A percentile compares a stretch with the other conserved stretches of the same genome.
These are phyloP conservation scores for Epicoccum nigrum DNA, from an alignment of 2,329 filamentous ascomycete genomes.

Conservation along the genomic window DNA sequence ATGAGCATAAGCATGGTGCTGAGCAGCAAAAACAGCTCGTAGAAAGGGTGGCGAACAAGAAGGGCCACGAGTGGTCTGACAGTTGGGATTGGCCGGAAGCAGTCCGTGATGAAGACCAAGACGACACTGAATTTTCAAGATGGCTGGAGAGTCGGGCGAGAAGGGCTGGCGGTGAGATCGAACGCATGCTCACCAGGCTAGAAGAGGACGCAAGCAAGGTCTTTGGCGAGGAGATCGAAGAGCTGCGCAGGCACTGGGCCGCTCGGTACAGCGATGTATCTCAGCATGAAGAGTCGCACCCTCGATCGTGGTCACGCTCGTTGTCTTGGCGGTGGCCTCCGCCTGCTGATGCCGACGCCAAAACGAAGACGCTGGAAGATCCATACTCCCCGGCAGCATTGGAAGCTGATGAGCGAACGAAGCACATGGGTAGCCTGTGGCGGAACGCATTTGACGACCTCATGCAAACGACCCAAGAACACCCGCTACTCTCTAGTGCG, in stretches of 20 bases:
- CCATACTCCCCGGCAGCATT: conserved; percentile 62
- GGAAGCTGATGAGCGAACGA: conserved; percentile 52
- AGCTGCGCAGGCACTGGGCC: conserved; percentile 12
- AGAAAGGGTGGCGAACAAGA: conserved; percentile 38
- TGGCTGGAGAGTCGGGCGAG: conserved; percentile 9
- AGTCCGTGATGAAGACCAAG: conserved; percentile 25
- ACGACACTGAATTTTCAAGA: conserved; percentile 10
- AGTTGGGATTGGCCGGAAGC: conserved; percentile 46
- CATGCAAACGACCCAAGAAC: conserved; percentile 47
- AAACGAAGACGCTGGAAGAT: conserved; percentile 5
- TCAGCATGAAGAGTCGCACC: background rate
- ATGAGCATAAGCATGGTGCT: background rate
- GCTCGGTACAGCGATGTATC: conserved; percentile 3
- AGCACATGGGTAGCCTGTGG: conserved; percentile 54
- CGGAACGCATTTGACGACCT: conserved; percentile 66
- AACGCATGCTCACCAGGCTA: conserved; percentile 10
- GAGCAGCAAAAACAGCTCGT: conserved; percentile 27
- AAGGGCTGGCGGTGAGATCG: conserved; percentile 12
- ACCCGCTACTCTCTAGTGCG: conserved; percentile 9
- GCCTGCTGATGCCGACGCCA: conserved; percentile 17
- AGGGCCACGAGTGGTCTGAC: conserved; percentile 44
- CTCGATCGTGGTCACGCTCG: conserved; percentile 17
- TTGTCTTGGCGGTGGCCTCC: conserved; percentile 32
- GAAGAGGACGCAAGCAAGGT: conserved; percentile 14
- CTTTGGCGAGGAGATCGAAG: conserved; percentile 12